These are phyloP conservation scores for Sarocladium oryzae DNA, from an alignment of 2,329 filamentous ascomycete species.

Conservation along the genomic window DNA sequence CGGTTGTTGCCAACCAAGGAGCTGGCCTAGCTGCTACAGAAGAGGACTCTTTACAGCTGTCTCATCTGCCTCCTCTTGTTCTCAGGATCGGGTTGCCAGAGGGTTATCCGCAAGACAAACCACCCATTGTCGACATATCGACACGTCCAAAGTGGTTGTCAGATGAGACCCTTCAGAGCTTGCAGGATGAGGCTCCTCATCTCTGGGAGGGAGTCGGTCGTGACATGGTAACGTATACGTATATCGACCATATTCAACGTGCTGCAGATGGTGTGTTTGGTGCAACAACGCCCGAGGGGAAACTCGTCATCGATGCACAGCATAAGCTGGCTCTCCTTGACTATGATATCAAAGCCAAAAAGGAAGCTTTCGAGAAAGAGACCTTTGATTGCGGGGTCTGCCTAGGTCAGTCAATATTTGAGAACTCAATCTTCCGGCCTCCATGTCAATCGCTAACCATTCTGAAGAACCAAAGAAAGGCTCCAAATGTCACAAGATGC, in stretches of 20 bases:
- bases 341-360: slow-evolving; percentile 69
- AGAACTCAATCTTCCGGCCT: too few species aligned
- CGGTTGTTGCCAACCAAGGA: slow-evolving; percentile 7
- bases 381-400: slow-evolving; percentile 88
- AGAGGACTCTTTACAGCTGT: slow-evolving; percentile 42
- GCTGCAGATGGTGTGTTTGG: slow-evolving; percentile 55
- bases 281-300: slow-evolving; percentile 40
- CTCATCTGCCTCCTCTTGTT: slow-evolving; percentile 51
- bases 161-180: slow-evolving; percentile 34
- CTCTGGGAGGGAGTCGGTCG: slow-evolving; percentile 59
- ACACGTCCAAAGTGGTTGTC: slow-evolving; percentile 54
- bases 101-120: slow-evolving; percentile 48
- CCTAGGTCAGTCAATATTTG: slow-evolving; percentile 42
- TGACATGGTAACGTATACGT: slow-evolving; percentile 53
- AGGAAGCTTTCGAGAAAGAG: slow-evolving; percentile 69
- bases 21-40: neutral
- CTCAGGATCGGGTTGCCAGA: slow-evolving; percentile 48
- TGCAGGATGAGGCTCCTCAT: slow-evolving; percentile 43
- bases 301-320: slow-evolving; percentile 45
- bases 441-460: neutral
- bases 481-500: slow-evolving; percentile 68
- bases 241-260: slow-evolving; percentile 57
- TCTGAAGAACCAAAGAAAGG: slow-evolving; percentile 83
- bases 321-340: slow-evolving; percentile 69
- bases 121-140: slow-evolving; percentile 45